A percentile compares a stretch with the other conserved stretches of the same genome.
Evolutionary conservation across 768 basidiomycete species (phyloP).

Genomic region (Trametes punicea): DNA sequence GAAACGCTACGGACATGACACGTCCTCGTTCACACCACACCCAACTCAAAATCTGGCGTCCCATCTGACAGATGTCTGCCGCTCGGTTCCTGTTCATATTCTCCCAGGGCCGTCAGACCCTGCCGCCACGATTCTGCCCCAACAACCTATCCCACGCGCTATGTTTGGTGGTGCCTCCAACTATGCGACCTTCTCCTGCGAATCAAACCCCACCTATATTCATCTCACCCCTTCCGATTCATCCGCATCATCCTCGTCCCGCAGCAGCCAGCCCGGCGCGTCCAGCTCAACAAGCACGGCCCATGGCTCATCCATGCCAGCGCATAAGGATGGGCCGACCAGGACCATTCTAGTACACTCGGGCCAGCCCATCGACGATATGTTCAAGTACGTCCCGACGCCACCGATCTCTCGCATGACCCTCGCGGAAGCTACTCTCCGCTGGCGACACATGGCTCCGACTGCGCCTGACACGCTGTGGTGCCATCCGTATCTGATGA

Average conservation of each 20-base stretch:
- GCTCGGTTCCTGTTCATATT: conserved; percentile 80
- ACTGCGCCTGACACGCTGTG: conserved; percentile 98
- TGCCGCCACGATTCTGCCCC: conserved; percentile 84
- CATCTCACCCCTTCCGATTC: conserved; percentile 41
- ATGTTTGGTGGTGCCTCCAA: conserved; percentile 73
- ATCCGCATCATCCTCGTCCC: conserved; percentile 7
- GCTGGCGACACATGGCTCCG: conserved; percentile 97
- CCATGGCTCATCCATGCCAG: not conserved
- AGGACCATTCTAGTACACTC: conserved; percentile 78
- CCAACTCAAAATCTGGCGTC: conserved; percentile 69
- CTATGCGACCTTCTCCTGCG: conserved; percentile 64
- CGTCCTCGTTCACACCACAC: conserved; percentile 65
- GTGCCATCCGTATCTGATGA: conserved; percentile 90
- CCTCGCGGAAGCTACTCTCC: conserved; percentile 74
- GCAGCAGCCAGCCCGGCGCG: conserved; percentile 8
- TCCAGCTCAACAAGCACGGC: conserved; percentile 11
- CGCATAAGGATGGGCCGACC: conserved; percentile 22
- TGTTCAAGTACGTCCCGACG: conserved; percentile 86
- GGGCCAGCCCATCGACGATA: conserved; percentile 92
- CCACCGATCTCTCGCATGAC: conserved; percentile 69
- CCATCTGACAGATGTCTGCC: conserved; percentile 71
- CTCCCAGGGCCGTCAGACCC: conserved; percentile 89
- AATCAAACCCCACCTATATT: conserved; percentile 90
- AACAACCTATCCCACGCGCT: conserved; percentile 87
- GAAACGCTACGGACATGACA: conserved; percentile 67